Conservation (phyloP, 2,329 filamentous ascomycete genomes). For the Fusarium beomiforme region DNA sequence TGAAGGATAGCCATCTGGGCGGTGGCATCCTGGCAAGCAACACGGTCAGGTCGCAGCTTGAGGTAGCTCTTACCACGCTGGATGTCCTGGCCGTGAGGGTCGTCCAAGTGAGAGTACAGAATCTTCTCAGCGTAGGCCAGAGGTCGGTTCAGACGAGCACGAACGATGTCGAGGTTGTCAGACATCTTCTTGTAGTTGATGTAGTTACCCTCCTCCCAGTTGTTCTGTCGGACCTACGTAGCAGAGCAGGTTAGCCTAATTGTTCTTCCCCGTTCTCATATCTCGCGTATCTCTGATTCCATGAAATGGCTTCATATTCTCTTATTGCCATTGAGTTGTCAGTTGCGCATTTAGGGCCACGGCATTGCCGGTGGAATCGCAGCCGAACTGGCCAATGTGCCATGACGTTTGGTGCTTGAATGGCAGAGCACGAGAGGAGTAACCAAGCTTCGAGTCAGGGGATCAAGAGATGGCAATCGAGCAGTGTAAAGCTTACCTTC, state of each 20-base stretch:
- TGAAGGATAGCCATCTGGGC: constrained; percentile 99
- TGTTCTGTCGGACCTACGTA: constrained; percentile 86
- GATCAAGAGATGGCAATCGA: background rate
- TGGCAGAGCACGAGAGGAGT: background rate
- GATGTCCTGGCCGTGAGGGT: constrained; percentile 95
- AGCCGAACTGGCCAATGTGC: constrained; percentile 20
- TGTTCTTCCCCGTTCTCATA: background rate
- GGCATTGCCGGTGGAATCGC: constrained; percentile 9
- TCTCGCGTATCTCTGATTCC: background rate
- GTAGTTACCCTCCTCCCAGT: constrained; percentile 94
- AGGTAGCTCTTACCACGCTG: constrained; percentile 96
- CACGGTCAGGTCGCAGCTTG: constrained; percentile 95
- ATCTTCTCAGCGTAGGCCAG: constrained; percentile 98
- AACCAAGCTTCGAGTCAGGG: background rate
- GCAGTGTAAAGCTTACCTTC: constrained; percentile 69
- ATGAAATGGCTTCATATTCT: background rate
- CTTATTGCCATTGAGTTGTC: background rate
- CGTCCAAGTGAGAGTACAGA: constrained; percentile 97
- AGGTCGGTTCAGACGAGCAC: constrained; percentile 87
- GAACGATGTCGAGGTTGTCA: constrained; percentile 93
- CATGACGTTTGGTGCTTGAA: constrained; percentile 19
- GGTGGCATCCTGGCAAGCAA: constrained; percentile 99
- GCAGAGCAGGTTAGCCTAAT: constrained; percentile 28
- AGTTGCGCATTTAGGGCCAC: background rate
- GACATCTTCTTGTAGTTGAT: constrained; percentile 99